phyloP scores from a whole-genome alignment of 1,284 basidiomycete species.

The Testicularia cyperi region DNA sequence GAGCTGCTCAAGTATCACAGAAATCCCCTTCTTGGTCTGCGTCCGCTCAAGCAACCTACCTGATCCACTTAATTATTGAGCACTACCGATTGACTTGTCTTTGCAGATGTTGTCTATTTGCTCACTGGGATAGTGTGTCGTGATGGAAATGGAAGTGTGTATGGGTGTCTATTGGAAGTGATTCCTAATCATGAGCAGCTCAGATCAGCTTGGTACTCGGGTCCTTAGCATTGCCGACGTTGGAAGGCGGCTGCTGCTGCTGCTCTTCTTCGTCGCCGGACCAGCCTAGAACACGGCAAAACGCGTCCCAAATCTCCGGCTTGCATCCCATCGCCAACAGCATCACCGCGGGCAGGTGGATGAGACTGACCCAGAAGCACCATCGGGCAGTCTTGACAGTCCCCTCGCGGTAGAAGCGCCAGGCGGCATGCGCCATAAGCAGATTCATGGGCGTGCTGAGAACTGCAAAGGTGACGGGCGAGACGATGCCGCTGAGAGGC shows the following conservation, averaged over 20 bases:
- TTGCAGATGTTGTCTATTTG: no score
- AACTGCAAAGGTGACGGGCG: conserved; percentile 70
- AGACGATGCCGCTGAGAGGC: conserved; percentile 48
- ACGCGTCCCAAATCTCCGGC: conserved; percentile 48
- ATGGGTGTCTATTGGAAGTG: no score
- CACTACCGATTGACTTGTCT: no score
- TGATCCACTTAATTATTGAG: no score
- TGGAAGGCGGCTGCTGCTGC: conserved; percentile 5
- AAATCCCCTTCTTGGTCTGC: no score
- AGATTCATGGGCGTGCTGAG: conserved; percentile 77
- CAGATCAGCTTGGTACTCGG: no score
- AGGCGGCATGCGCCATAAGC: conserved; percentile 73
- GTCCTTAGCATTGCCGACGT: no score
- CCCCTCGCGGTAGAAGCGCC: conserved; percentile 64
- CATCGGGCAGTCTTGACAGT: conserved; percentile 74
- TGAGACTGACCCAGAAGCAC: conserved; percentile 72
- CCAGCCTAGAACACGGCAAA: conserved; percentile 28
- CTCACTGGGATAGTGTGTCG: no score
- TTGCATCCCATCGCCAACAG: conserved; percentile 79
- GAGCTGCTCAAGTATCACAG: no score
- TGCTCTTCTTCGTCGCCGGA: conserved; percentile 1
- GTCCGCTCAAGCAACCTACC: no score
- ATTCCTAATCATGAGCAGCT: no score
- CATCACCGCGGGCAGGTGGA: conserved; percentile 87
- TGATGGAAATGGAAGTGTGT: no score